Conservation (phyloP, 305 asterid species). For the Striga hermonthica region DNA sequence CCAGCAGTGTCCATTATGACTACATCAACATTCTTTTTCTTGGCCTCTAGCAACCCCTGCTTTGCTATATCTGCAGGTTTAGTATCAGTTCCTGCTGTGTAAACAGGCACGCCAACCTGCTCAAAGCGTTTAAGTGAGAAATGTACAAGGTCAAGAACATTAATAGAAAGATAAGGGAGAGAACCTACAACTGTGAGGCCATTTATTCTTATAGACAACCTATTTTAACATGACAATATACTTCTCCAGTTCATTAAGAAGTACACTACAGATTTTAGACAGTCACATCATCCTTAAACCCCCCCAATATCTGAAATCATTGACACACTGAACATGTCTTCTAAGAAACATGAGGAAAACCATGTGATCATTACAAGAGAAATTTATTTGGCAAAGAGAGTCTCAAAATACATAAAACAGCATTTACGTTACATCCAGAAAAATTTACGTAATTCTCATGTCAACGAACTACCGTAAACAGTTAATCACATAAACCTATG, state of each 20-base stretch:
- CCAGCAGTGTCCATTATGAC: slow-evolving; percentile 99
- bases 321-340: slow-evolving; percentile 1
- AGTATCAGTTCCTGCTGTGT: slow-evolving; percentile 77
- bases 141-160: slow-evolving; percentile 30
- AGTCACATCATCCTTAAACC: neutral
- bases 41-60: slow-evolving; percentile 87
- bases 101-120: slow-evolving; percentile 96
- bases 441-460: slow-evolving; percentile 14
- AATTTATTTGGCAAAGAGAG: neutral
- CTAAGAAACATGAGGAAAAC: neutral
- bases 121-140: slow-evolving; percentile 35
- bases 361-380: slow-evolving; percentile 5
- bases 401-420: slow-evolving; percentile 4
- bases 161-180: neutral
- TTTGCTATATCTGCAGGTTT: slow-evolving; percentile 95
- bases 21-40: slow-evolving; percentile 73
- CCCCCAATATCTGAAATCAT: slow-evolving; percentile 8
- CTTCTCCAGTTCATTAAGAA: slow-evolving; percentile 6
- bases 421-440: slow-evolving; percentile 3
- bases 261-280: neutral
- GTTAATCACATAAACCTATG: neutral
- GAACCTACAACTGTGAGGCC: neutral
- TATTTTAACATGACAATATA: neutral
- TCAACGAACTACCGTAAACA: neutral
- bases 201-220: neutral